phyloP scores from a whole-genome alignment of 2,329 filamentous ascomycete species.

The Apiospora saccharicola region DNA sequence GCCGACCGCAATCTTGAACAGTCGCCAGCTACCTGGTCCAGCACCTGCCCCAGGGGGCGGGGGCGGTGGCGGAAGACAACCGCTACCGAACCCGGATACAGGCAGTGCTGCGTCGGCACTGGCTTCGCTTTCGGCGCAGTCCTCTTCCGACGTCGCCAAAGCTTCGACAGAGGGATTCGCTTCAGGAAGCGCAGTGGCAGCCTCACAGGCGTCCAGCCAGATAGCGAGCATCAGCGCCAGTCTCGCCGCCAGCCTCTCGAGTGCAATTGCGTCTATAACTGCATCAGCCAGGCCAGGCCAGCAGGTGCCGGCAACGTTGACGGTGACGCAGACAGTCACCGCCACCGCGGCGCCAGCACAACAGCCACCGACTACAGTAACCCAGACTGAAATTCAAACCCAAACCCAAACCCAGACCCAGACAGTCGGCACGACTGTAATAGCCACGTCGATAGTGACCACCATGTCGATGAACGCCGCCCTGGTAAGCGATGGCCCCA shows the following conservation, averaged over 20 bases:
- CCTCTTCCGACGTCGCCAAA: constrained; percentile 5
- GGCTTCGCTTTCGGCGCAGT: constrained; percentile 17
- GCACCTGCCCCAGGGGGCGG: neutral
- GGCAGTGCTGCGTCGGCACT: neutral
- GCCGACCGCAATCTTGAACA: neutral
- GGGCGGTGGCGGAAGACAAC: neutral
- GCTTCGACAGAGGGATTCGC: constrained; percentile 4
- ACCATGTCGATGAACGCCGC: neutral
- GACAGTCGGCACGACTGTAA: neutral
- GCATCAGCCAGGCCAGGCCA: constrained; percentile 9
- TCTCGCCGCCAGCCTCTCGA: constrained; percentile 24
- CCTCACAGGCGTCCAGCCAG: neutral
- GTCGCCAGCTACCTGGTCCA: neutral
- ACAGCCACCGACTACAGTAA: neutral
- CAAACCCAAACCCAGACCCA: neutral
- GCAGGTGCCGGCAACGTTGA: neutral
- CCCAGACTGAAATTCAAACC: neutral
- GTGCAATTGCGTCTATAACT: constrained; percentile 22
- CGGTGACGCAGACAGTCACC: constrained; percentile 7
- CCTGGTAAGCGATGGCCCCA: neutral
- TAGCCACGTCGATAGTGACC: neutral
- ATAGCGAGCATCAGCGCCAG: constrained; percentile 18
- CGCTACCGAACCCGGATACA: neutral
- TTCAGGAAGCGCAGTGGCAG: neutral
- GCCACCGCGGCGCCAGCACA: neutral